Percentiles rank a stretch among this genome's conserved stretches.
phyloP scores from a whole-genome alignment of 257 asterid species.

The Solanum paucissectum region DNA sequence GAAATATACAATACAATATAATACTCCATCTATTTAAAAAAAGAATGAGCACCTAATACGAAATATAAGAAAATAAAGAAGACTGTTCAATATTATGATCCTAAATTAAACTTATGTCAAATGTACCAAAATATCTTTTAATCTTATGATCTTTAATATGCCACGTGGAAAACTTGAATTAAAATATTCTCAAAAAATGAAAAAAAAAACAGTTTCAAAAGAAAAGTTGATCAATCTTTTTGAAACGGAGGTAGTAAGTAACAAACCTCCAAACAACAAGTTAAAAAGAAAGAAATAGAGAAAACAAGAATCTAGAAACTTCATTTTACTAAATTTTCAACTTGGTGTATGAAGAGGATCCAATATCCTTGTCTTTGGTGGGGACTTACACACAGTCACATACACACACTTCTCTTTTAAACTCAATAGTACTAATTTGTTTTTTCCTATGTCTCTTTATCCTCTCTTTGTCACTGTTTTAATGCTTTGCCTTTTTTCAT shows the following conservation, averaged over 20 bases:
- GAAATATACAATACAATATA: no score
- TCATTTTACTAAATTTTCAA: not conserved
- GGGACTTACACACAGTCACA: conserved; percentile 6
- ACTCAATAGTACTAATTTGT: not conserved
- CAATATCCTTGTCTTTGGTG: not conserved
- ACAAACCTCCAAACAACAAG: not conserved
- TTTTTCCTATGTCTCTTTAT: conserved; percentile 9
- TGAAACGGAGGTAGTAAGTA: not conserved
- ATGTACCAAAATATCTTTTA: no score
- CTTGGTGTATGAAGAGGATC: conserved; percentile 5
- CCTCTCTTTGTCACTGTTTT: conserved; percentile 1
- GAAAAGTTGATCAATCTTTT: no score
- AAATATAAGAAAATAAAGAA: no score
- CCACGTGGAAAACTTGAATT: no score
- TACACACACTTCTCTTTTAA: not conserved
- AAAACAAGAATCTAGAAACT: conserved; percentile 6
- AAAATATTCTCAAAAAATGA: no score
- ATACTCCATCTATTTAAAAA: no score
- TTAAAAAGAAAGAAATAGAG: not conserved
- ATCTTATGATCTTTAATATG: no score
- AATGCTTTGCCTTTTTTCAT: not conserved
- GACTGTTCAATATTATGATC: no score
- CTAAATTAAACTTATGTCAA: no score
- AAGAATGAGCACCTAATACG: no score
- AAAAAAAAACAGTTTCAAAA: no score